Conservation (phyloP, 345 rosid genomes). For the Triadica sebifera region DNA sequence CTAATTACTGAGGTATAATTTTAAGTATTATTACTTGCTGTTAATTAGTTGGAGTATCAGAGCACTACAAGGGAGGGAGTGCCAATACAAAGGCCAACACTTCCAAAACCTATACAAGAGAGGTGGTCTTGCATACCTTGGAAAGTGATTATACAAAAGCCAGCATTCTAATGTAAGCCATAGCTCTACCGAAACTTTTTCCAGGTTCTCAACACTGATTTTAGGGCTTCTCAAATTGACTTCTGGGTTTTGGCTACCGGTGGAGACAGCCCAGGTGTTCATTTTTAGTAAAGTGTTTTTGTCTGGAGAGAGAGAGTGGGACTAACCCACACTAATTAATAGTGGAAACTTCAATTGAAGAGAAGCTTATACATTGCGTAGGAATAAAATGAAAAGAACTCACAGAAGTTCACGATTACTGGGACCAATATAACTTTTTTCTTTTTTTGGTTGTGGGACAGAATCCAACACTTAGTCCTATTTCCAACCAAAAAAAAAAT, state of each 20-base stretch:
- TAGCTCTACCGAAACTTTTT: neutral
- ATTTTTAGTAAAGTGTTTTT: too few species aligned
- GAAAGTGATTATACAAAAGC: too few species aligned
- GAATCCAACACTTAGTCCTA: neutral
- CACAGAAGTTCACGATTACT: neutral
- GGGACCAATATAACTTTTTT: neutral
- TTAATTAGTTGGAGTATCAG: too few species aligned
- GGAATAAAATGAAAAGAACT: neutral
- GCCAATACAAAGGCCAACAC: too few species aligned
- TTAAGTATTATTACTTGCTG: too few species aligned
- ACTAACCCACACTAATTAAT: neutral
- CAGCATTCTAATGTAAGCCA: neutral
- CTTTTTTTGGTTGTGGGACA: neutral
- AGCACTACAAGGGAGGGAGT: too few species aligned
- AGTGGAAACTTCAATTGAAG: neutral
- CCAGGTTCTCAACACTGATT: too few species aligned
- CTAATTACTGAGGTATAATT: too few species aligned
- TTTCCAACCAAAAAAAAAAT: neutral
- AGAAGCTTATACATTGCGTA: neutral
- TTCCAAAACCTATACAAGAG: too few species aligned
- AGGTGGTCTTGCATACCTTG: too few species aligned
- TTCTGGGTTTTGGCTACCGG: neutral
- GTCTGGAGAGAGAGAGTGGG: neutral
- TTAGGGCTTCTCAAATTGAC: neutral
- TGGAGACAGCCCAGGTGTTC: neutral